Conservation (phyloP, 306 rosid species). For the Sindora glabra region DNA sequence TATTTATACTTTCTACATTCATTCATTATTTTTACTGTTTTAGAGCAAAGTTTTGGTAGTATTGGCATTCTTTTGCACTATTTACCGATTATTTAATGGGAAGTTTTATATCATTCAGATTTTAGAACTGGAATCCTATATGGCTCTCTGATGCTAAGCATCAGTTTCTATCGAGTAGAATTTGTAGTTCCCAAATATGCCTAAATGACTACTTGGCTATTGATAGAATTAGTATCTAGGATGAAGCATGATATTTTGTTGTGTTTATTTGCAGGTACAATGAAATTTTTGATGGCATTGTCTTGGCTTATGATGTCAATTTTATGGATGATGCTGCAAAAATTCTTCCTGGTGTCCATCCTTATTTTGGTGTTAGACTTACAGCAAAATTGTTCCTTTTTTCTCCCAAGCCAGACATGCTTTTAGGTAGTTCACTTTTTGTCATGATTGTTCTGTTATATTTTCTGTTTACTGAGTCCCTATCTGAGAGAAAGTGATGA, state of each 20-base stretch:
- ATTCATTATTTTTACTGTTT: neutral
- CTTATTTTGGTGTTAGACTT: constrained; percentile 52
- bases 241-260: constrained; percentile 4
- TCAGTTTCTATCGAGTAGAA: neutral
- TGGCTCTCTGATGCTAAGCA: neutral
- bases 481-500: neutral
- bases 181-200: neutral
- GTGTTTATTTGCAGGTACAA: constrained; percentile 47
- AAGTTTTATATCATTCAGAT: no score
- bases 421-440: constrained; percentile 46
- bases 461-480: neutral
- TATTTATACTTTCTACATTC: no score
- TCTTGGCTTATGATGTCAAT: constrained; percentile 62
- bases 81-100: neutral
- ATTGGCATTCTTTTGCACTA: neutral
- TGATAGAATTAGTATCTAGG: constrained; percentile 18
- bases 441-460: neutral
- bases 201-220: neutral
- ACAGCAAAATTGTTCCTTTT: constrained; percentile 55
- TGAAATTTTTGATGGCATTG: constrained; percentile 68
- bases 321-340: constrained; percentile 36
- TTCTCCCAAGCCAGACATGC: constrained; percentile 81
- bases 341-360: constrained; percentile 44
- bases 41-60: neutral
- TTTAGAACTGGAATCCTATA: no score